phyloP scores from a whole-genome alignment of 2,329 filamentous ascomycete species.

The Talaromyces sp. region DNA sequence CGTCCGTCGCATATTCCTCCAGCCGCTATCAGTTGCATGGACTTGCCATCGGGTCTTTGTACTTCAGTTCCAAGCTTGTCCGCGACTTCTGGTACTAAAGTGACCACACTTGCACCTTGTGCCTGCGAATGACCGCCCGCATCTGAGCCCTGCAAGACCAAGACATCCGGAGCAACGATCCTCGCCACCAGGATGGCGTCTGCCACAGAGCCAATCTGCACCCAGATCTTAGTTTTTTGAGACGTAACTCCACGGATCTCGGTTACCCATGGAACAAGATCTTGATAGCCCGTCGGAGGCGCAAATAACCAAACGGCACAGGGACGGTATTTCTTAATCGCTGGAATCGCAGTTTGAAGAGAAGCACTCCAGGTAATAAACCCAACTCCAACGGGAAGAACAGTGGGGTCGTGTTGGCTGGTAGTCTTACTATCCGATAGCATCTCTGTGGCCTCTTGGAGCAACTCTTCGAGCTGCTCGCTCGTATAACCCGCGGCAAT shows the following conservation, averaged over 20 bases:
- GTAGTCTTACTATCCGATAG: conserved; percentile 16
- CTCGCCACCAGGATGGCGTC: conserved; percentile 41
- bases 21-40: conserved; percentile 46
- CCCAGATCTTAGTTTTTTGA: conserved; percentile 44
- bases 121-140: conserved; percentile 51
- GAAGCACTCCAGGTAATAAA: conserved; percentile 36
- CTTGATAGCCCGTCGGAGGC: conserved; percentile 21
- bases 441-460: conserved; percentile 23
- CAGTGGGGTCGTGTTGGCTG: conserved; percentile 4
- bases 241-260: conserved; percentile 39
- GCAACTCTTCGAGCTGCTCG: conserved; percentile 22
- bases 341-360: conserved; percentile 21
- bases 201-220: conserved; percentile 47
- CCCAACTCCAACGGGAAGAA: conserved; percentile 36
- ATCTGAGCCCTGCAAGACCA: conserved; percentile 51
- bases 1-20: conserved; percentile 51
- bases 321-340: conserved; percentile 27
- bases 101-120: conserved; percentile 42
- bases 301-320: conserved; percentile 40
- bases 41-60: conserved; percentile 5
- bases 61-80: conserved; percentile 31
- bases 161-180: conserved; percentile 40
- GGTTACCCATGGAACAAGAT: conserved; percentile 21
- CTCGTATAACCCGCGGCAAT: conserved; percentile 53
- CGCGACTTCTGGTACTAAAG: conserved; percentile 47